These are phyloP conservation scores for Lactarius pseudohatsudake DNA, from an alignment of 768 basidiomycete species.

Conservation along the genomic window DNA sequence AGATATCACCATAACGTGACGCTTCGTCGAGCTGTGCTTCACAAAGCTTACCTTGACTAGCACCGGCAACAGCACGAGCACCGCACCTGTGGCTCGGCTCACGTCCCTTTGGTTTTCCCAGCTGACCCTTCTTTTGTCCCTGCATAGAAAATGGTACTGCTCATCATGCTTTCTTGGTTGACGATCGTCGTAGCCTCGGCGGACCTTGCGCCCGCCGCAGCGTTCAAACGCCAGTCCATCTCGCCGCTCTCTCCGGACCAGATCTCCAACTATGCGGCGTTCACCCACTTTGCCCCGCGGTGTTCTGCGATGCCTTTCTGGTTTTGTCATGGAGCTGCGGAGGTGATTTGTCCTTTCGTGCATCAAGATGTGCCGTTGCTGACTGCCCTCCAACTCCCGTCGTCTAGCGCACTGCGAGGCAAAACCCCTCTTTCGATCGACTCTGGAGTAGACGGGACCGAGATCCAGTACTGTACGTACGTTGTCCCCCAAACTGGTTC, in stretches of 20 bases:
- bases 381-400: background rate
- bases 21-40: background rate
- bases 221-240: background rate
- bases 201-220: background rate
- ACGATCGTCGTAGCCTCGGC: background rate
- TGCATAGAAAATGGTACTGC: background rate
- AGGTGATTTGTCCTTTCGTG: background rate
- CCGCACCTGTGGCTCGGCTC: background rate
- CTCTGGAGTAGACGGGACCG: background rate
- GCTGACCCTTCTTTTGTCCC: background rate
- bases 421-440: background rate
- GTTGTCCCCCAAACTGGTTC: background rate
- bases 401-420: slow-evolving; percentile 6
- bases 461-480: background rate
- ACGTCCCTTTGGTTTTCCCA: background rate
- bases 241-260: slow-evolving; percentile 30
- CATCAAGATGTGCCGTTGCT: background rate
- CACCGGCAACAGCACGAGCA: background rate
- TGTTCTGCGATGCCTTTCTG: slow-evolving; percentile 45
- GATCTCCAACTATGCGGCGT: slow-evolving; percentile 46
- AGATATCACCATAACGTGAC: background rate
- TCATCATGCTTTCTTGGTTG: background rate
- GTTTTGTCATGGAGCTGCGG: background rate
- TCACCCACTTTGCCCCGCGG: slow-evolving; percentile 49
- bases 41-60: background rate